Conservation (phyloP, 2,329 filamentous ascomycete genomes). For the Teratosphaeria viscida region DNA sequence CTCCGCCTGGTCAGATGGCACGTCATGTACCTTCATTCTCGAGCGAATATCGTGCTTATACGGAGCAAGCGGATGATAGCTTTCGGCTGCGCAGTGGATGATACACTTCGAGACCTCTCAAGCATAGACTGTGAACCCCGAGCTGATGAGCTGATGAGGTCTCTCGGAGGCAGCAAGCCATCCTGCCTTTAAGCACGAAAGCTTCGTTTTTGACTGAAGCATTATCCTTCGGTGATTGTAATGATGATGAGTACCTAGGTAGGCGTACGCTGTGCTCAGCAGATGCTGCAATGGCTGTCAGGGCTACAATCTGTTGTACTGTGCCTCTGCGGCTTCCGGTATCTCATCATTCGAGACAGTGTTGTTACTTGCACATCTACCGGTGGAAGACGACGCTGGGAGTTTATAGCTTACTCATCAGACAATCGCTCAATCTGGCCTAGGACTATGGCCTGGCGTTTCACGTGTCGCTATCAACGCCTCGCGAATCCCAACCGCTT, state of each 20-base stretch:
- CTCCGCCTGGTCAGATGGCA: too few relatives aligned
- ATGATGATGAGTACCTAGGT: too few relatives aligned
- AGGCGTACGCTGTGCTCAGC: neutral
- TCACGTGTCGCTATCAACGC: neutral
- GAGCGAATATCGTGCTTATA: too few relatives aligned
- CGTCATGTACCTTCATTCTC: too few relatives aligned
- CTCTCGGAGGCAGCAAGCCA: neutral
- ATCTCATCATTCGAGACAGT: neutral
- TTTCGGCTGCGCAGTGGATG: neutral
- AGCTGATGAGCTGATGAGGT: neutral
- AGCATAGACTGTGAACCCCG: neutral
- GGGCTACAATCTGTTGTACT: neutral
- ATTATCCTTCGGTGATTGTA: neutral
- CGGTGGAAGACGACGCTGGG: neutral
- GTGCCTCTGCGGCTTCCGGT: neutral
- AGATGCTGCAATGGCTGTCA: neutral
- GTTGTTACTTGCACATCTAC: neutral
- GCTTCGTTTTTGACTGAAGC: neutral
- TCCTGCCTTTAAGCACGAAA: neutral
- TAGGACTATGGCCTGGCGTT: neutral
- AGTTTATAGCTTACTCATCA: neutral
- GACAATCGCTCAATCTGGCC: neutral
- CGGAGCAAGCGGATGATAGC: neutral
- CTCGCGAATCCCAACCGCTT: neutral
- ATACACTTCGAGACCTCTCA: neutral